A percentile compares a stretch with the other conserved stretches of the same genome.
These are phyloP conservation scores for Suillus subluteus DNA, from an alignment of 768 basidiomycete genomes.

Conservation along the genomic window DNA sequence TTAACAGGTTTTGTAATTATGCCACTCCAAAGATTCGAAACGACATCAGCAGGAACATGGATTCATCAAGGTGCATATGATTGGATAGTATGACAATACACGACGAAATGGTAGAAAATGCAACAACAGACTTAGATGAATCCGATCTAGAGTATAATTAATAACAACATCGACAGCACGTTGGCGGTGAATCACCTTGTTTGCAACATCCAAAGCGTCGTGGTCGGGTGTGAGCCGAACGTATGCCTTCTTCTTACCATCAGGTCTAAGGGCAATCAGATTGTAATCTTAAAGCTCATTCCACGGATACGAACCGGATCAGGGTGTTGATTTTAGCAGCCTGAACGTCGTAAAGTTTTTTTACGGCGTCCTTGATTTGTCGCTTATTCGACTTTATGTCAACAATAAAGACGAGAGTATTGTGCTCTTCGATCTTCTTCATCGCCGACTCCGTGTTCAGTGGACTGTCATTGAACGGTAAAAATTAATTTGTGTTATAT, in stretches of 20 bases:
- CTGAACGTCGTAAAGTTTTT: conserved; percentile 98
- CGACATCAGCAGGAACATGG: background rate
- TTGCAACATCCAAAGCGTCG: conserved; percentile 95
- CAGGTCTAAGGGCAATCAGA: conserved; percentile 61
- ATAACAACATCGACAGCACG: conserved; percentile 4
- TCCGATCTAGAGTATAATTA: conserved; percentile 64
- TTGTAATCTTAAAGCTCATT: background rate
- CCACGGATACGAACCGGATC: conserved; percentile 71
- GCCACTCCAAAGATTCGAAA: background rate
- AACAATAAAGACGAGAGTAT: conserved; percentile 98
- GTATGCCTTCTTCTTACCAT: conserved; percentile 99
- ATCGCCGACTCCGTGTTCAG: conserved; percentile 96
- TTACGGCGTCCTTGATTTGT: conserved; percentile 99
- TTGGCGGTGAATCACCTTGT: conserved; percentile 67
- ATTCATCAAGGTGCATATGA: conserved; percentile 5
- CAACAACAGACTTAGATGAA: conserved; percentile 69
- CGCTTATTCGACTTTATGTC: conserved; percentile 96
- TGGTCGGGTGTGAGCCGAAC: conserved; percentile 94
- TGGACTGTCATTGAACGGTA: conserved; percentile 50
- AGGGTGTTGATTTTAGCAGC: conserved; percentile 97
- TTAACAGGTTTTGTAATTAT: background rate
- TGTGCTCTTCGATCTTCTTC: conserved; percentile 99
- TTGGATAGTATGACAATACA: conserved; percentile 15
- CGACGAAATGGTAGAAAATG: conserved; percentile 2
- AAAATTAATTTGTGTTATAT: background rate